Evolutionary conservation across 352 stramenopile genomes (phyloP).

Genomic region (Phytopythium boreale): DNA sequence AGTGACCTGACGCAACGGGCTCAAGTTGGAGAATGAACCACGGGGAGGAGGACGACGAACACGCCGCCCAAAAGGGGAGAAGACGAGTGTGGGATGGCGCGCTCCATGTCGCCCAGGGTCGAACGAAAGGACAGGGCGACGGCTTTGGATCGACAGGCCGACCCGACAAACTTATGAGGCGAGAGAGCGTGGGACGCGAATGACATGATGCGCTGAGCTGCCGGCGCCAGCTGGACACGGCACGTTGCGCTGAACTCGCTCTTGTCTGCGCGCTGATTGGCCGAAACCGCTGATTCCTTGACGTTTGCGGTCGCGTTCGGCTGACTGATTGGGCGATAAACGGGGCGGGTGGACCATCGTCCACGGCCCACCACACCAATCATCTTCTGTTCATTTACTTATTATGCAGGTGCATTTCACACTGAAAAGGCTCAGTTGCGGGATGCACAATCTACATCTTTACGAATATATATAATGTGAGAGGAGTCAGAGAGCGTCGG

Average conservation of each 20-base stretch:
- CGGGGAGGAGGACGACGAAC: not conserved
- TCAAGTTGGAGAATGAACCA: not conserved
- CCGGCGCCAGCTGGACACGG: not conserved
- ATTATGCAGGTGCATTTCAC: too few relatives aligned
- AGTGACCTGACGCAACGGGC: not conserved
- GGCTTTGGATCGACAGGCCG: not conserved
- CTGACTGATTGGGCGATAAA: slow-evolving; percentile 6
- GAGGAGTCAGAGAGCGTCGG: not conserved
- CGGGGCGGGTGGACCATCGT: not conserved
- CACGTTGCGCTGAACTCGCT: not conserved
- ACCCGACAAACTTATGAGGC: not conserved
- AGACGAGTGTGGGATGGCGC: too few relatives aligned
- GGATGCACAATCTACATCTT: not conserved
- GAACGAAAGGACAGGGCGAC: not conserved
- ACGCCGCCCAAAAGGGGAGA: not conserved
- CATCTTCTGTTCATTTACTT: not conserved
- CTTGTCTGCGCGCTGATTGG: slow-evolving; percentile 4
- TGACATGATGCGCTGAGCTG: slow-evolving; percentile 1
- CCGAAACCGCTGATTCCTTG: slow-evolving; percentile 2
- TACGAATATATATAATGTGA: not conserved
- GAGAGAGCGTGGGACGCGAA: not conserved
- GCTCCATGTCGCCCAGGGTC: not conserved
- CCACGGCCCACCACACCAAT: not conserved
- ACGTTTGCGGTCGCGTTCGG: not conserved
- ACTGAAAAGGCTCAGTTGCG: too few relatives aligned